A percentile compares a stretch with the other conserved stretches of the same genome.
Conservation (phyloP, 176 grass and related monocot genomes). For the Melocanna baccifera region DNA sequence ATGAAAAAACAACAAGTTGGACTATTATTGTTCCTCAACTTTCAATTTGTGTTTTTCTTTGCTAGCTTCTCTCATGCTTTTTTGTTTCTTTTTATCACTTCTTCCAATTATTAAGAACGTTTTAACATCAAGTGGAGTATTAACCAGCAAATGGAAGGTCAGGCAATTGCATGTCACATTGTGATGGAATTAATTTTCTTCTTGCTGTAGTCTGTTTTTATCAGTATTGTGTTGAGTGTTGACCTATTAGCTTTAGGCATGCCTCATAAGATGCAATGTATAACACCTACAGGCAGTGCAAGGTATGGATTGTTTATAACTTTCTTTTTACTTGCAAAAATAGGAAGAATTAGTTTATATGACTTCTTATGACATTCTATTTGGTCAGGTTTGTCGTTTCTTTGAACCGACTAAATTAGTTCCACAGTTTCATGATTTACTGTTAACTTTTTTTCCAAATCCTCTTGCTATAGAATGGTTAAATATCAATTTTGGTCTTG, state of each 20-base stretch:
- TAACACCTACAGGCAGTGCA: not conserved
- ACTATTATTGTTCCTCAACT: not conserved
- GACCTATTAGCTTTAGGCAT: not conserved
- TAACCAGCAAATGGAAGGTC: constrained; percentile 92
- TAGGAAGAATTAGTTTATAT: constrained; percentile 75
- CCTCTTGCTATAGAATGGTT: not conserved
- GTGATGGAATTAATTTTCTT: not conserved
- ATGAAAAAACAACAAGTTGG: not conserved
- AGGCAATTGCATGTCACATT: not conserved
- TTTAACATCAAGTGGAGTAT: constrained; percentile 52
- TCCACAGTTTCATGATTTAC: too few relatives aligned
- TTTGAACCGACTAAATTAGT: not conserved
- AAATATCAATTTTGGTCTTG: not conserved
- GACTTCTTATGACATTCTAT: constrained; percentile 81
- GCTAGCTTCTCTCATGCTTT: not conserved
- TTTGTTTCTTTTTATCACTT: constrained; percentile 40
- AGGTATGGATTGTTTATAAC: not conserved
- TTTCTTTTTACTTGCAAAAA: constrained; percentile 46
- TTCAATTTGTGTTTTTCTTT: not conserved
- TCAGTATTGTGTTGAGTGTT: not conserved
- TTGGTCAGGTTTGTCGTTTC: constrained; percentile 81
- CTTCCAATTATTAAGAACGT: constrained; percentile 82
- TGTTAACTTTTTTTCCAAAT: not conserved
- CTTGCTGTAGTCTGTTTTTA: not conserved
- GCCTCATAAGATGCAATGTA: not conserved